These are phyloP conservation scores for Venturia effusa DNA, from an alignment of 2,329 filamentous ascomycete genomes.

Conservation along the genomic window DNA sequence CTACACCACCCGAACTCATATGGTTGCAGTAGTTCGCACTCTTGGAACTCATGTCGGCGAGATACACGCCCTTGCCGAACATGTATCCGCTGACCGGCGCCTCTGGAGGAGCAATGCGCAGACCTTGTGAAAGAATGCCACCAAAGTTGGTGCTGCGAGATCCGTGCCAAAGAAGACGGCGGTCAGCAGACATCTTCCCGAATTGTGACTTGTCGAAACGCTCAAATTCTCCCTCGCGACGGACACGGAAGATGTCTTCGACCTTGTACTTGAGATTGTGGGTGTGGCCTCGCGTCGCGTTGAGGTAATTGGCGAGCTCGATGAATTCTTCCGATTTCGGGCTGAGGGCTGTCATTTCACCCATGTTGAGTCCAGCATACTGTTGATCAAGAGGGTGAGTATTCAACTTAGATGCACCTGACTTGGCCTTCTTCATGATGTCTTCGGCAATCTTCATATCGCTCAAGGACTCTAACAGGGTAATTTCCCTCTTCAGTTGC, in stretches of 20 bases:
- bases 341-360: constrained; percentile 65
- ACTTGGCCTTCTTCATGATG: constrained; percentile 60
- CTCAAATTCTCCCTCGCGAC: constrained; percentile 59
- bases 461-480: constrained; percentile 67
- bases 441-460: constrained; percentile 76
- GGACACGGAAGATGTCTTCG: constrained; percentile 71
- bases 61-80: constrained; percentile 62
- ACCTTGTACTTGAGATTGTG: constrained; percentile 53
- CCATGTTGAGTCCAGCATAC: constrained; percentile 58
- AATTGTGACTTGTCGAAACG: constrained; percentile 53
- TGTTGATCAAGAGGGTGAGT: constrained; percentile 61
- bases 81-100: constrained; percentile 73
- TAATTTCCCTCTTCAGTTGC: constrained; percentile 63
- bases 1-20: constrained; percentile 53
- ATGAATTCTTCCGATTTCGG: constrained; percentile 49
- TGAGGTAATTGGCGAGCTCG: constrained; percentile 56
- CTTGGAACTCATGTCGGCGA: constrained; percentile 74
- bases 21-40: constrained; percentile 67
- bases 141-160: constrained; percentile 75
- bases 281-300: constrained; percentile 54
- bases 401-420: constrained; percentile 32
- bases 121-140: constrained; percentile 76
- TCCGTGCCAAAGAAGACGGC: constrained; percentile 78
- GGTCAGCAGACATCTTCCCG: constrained; percentile 47
- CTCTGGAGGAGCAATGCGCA: constrained; percentile 81